phyloP scores from a whole-genome alignment of 345 rosid species.

The Arabidopsis arenosa region DNA sequence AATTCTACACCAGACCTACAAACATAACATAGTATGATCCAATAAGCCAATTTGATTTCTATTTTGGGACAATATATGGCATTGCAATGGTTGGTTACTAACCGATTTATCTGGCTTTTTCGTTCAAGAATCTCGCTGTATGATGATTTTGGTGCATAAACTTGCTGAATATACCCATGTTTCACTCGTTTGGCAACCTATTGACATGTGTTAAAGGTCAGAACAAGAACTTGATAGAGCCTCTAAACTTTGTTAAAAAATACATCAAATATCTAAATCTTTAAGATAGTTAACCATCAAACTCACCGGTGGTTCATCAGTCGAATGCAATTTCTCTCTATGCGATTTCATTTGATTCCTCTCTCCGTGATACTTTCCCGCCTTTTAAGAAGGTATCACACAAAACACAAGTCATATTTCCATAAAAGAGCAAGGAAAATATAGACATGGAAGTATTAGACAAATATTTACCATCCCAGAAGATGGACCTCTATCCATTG shows the following conservation, averaged over 20 bases:
- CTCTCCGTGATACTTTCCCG: slow-evolving; percentile 49
- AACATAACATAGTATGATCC: slow-evolving; percentile 13
- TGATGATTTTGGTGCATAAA: slow-evolving; percentile 49
- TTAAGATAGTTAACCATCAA: slow-evolving; percentile 20
- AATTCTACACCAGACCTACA: slow-evolving; percentile 57
- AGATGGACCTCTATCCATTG: slow-evolving; percentile 54
- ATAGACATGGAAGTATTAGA: not conserved
- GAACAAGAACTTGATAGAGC: slow-evolving; percentile 32
- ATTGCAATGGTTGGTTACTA: slow-evolving; percentile 41
- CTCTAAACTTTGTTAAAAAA: not conserved
- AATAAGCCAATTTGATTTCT: slow-evolving; percentile 19
- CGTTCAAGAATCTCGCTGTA: slow-evolving; percentile 43
- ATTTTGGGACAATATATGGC: slow-evolving; percentile 20
- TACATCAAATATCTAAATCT: not conserved
- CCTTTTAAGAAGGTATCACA: slow-evolving; percentile 49
- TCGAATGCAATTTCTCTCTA: slow-evolving; percentile 44
- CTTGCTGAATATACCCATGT: slow-evolving; percentile 52
- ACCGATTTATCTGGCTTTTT: slow-evolving; percentile 58
- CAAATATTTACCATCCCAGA: slow-evolving; percentile 55
- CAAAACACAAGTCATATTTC: slow-evolving; percentile 21
- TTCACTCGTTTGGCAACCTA: slow-evolving; percentile 56
- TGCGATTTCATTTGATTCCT: slow-evolving; percentile 45
- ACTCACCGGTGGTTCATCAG: slow-evolving; percentile 59
- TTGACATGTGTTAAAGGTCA: slow-evolving; percentile 14
- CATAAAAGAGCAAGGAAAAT: slow-evolving; percentile 1